phyloP scores from a whole-genome alignment of 768 basidiomycete genomes.

The Tylopilus sp. region DNA sequence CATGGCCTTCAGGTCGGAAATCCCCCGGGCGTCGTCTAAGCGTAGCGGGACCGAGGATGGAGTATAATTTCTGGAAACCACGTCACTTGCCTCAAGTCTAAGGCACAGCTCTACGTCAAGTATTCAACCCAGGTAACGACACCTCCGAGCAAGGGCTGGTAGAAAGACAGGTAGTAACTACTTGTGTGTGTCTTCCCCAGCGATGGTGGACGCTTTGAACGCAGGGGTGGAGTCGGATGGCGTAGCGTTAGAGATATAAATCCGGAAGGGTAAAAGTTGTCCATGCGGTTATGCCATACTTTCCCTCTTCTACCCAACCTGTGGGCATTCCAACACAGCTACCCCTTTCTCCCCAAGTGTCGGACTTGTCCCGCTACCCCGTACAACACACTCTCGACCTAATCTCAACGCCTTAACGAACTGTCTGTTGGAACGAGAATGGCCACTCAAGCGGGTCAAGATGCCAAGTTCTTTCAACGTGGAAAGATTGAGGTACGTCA shows the following conservation, averaged over 20 bases:
- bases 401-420: conserved; percentile 1
- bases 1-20: not conserved
- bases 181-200: not conserved
- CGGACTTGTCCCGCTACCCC: not conserved
- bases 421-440: conserved; percentile 22
- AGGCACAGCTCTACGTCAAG: too few relatives aligned
- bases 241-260: not conserved
- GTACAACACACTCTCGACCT: conserved; percentile 1
- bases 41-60: too few relatives aligned
- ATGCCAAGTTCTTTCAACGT: conserved; percentile 89
- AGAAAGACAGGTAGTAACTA: not conserved
- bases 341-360: not conserved
- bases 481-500: conserved; percentile 81
- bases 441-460: conserved; percentile 64
- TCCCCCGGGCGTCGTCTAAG: not conserved
- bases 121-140: not conserved
- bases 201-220: not conserved
- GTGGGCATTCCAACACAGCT: not conserved
- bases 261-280: not conserved
- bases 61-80: too few relatives aligned
- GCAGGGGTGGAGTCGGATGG: not conserved
- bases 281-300: too few relatives aligned
- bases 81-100: too few relatives aligned
- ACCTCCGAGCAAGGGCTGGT: not conserved
- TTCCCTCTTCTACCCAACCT: too few relatives aligned